Conservation (phyloP, 176 grass and related monocot species). For the Dendrocalamus sinicus region DNA sequence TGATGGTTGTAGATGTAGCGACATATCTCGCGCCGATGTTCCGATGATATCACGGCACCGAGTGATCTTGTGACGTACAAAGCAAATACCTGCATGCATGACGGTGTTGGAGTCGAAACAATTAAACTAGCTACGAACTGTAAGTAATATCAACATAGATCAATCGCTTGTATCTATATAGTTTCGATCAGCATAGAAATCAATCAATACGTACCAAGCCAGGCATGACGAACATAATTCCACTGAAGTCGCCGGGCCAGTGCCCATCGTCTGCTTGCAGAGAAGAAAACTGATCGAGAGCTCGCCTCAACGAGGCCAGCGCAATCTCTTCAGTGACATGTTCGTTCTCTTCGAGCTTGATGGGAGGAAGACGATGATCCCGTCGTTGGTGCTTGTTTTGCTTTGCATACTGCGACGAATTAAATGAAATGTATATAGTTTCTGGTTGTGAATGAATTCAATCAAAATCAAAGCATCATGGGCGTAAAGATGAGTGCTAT, state of each 20-base stretch:
- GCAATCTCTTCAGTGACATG: slow-evolving; percentile 36
- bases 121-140: too few relatives aligned
- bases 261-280: slow-evolving; percentile 57
- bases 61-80: slow-evolving; percentile 46
- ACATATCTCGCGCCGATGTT: slow-evolving; percentile 47
- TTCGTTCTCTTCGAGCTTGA: slow-evolving; percentile 34
- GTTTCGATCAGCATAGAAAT: not conserved
- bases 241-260: slow-evolving; percentile 66
- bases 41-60: not conserved
- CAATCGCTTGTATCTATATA: too few relatives aligned
- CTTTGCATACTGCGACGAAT: slow-evolving; percentile 33
- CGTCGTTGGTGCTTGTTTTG: not conserved
- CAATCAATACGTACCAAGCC: slow-evolving; percentile 36
- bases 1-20: slow-evolving; percentile 55
- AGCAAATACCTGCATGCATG: slow-evolving; percentile 39
- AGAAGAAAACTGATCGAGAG: slow-evolving; percentile 43
- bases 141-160: too few relatives aligned
- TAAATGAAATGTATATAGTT: not conserved
- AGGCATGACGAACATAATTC: slow-evolving; percentile 71
- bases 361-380: not conserved
- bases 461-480: too few relatives aligned
- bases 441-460: too few relatives aligned
- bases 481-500: too few relatives aligned
- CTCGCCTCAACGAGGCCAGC: slow-evolving; percentile 40
- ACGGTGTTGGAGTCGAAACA: not conserved